Evolutionary conservation across 441 rosid species (phyloP).

Genomic region (Isatis lusitanica): DNA sequence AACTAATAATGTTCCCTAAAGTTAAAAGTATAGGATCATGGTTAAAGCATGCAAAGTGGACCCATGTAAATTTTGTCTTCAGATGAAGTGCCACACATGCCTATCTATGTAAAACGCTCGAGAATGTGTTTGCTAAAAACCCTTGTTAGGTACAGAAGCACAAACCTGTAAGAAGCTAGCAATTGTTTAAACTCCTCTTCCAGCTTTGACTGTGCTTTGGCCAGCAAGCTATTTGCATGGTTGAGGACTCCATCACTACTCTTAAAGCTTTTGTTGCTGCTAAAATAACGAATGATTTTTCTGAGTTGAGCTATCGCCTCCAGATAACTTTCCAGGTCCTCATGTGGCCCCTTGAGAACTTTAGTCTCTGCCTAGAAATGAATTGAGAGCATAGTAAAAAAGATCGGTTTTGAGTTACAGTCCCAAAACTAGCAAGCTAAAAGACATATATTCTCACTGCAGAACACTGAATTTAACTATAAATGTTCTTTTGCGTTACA

Average conservation of each 20-base stretch:
- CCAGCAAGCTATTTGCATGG: conserved; percentile 73
- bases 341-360: conserved; percentile 91
- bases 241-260: conserved; percentile 69
- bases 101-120: background rate
- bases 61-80: background rate
- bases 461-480: too few species aligned
- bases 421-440: too few species aligned
- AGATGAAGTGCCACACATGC: background rate
- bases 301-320: conserved; percentile 88
- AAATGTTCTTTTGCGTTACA: too few species aligned
- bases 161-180: conserved; percentile 77
- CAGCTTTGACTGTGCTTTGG: conserved; percentile 87
- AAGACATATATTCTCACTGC: too few species aligned
- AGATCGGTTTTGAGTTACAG: background rate
- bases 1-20: background rate
- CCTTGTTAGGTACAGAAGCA: conserved; percentile 18
- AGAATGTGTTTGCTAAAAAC: background rate
- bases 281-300: conserved; percentile 66
- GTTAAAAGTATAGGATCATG: background rate
- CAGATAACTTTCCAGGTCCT: conserved; percentile 86
- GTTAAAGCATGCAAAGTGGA: background rate
- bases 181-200: conserved; percentile 94
- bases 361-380: conserved; percentile 79
- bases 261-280: conserved; percentile 65
- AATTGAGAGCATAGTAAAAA: conserved; percentile 27